A percentile compares a stretch with the other conserved stretches of the same genome.
phyloP scores from a whole-genome alignment of 2,329 filamentous ascomycete species.

The Exophiala phaeomuriformis region DNA sequence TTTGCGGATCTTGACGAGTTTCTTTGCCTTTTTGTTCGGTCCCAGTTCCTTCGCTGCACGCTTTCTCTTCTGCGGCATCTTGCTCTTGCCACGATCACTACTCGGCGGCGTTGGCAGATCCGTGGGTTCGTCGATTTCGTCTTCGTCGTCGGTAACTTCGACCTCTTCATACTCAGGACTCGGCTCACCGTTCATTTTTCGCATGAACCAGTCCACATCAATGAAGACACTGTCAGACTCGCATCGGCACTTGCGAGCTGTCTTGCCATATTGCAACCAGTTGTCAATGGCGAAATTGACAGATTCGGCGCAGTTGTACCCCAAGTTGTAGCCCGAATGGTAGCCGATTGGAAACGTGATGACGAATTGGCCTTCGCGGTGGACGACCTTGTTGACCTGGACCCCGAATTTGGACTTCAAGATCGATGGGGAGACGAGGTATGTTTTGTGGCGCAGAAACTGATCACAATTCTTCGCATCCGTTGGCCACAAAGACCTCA shows the following conservation, averaged over 20 bases:
- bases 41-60: slow-evolving; percentile 37
- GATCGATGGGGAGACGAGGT: slow-evolving; percentile 85
- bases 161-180: slow-evolving; percentile 46
- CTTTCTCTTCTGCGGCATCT: slow-evolving; percentile 60
- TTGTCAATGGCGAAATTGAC: slow-evolving; percentile 96
- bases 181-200: slow-evolving; percentile 78
- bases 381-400: slow-evolving; percentile 90
- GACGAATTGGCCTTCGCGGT: slow-evolving; percentile 94
- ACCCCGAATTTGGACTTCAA: slow-evolving; percentile 85
- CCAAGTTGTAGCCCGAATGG: slow-evolving; percentile 94
- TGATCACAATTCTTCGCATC: slow-evolving; percentile 95
- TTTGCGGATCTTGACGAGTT: slow-evolving; percentile 69
- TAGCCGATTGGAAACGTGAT: slow-evolving; percentile 98
- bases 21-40: slow-evolving; percentile 54
- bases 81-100: slow-evolving; percentile 61
- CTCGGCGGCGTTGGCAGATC: slow-evolving; percentile 73
- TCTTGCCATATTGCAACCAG: slow-evolving; percentile 90
- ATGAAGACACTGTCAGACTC: slow-evolving; percentile 98
- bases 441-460: slow-evolving; percentile 95
- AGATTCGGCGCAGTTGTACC: slow-evolving; percentile 97
- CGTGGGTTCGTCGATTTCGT: slow-evolving; percentile 55
- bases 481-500: slow-evolving; percentile 75
- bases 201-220: slow-evolving; percentile 90
- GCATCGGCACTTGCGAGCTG: slow-evolving; percentile 94
- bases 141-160: slow-evolving; percentile 55